Base-by-base conservation (phyloP, 257 asterid genomes). In the Nicotiana noctiflora region DNA sequence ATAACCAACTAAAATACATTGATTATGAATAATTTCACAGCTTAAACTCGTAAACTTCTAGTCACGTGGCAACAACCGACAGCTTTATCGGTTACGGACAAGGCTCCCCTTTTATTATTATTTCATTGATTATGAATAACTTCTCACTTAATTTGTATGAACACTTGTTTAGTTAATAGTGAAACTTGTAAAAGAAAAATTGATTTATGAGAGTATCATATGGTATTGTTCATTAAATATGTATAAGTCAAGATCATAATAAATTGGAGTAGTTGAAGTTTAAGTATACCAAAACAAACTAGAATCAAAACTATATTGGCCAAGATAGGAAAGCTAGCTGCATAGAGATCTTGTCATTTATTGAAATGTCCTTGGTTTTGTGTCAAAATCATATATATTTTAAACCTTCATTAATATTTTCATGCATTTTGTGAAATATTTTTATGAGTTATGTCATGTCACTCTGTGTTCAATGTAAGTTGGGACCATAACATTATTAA, bases 401-500 rank as follows among this genome's bases (percentile, higher is more conserved):
- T 46, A 61, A 74, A 7, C 27, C 61, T 72, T 72, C 27, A 49
- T 2, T 46, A 46, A 46, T 13, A 72, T 40, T 44, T 23, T 72
- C 78, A 72, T 46, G 78, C 23, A 14, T 72, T 8, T 14, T 72
- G 78, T 72, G 78, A 72, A 49, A 25, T 70, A 70, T 1, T 46
- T 46, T 74, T 74, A 14, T 46, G 60, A 46, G 78, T 74, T 32
- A 3, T 74, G 78, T 74, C 78, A 74, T 74, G 40, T 49, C 78
- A 46, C 60, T 46, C 60, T 49, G 51, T 74, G 78, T 49, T 74
- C 44, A 49, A 74, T 49, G 79, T 49, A 74, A 72, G 31, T 74
- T 74, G 61, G 79, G 79, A 74, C 79, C 61, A 74, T 49, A 72
- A 70, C 78, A 46, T 49, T 23, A 46, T 49, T 74, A 74, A 74